Evolutionary conservation across 2,329 filamentous ascomycete genomes (phyloP).

Genomic region (Colletotrichum melonis): DNA sequence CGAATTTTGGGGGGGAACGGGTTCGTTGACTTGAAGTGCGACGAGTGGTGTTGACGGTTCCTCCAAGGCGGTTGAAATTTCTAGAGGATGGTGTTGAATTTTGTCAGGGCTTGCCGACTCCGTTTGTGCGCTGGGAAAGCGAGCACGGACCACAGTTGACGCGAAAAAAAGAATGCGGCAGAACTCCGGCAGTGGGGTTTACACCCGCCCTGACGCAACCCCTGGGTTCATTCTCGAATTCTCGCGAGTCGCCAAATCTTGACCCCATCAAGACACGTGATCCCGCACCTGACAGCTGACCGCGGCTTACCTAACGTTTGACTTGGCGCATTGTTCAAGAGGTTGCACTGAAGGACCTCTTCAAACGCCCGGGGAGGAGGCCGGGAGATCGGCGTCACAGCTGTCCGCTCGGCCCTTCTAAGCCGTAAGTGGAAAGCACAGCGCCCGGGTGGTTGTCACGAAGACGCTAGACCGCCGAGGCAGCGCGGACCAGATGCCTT

Average conservation of each 20-base stretch:
- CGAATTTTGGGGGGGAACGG: conserved; percentile 46
- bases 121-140: conserved; percentile 35
- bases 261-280: not conserved
- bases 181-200: conserved; percentile 1
- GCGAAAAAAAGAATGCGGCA: conserved; percentile 35
- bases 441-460: conserved; percentile 18
- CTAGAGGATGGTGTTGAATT: conserved; percentile 49
- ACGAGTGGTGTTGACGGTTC: conserved; percentile 38
- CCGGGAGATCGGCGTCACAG: conserved; percentile 32
- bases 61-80: conserved; percentile 45
- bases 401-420: conserved; percentile 31
- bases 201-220: conserved; percentile 14
- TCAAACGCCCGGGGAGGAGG: conserved; percentile 14
- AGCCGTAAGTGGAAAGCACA: conserved; percentile 24
- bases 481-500: conserved; percentile 32
- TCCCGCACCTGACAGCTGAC: not conserved
- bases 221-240: not conserved
- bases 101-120: conserved; percentile 44
- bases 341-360: conserved; percentile 13
- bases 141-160: conserved; percentile 15
- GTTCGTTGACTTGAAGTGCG: conserved; percentile 37
- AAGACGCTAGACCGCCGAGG: conserved; percentile 22
- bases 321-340: not conserved
- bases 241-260: not conserved
- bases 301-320: not conserved